Evolutionary conservation across 2,329 filamentous ascomycete species (phyloP).

Genomic region (Pseudodiploospora longispora): DNA sequence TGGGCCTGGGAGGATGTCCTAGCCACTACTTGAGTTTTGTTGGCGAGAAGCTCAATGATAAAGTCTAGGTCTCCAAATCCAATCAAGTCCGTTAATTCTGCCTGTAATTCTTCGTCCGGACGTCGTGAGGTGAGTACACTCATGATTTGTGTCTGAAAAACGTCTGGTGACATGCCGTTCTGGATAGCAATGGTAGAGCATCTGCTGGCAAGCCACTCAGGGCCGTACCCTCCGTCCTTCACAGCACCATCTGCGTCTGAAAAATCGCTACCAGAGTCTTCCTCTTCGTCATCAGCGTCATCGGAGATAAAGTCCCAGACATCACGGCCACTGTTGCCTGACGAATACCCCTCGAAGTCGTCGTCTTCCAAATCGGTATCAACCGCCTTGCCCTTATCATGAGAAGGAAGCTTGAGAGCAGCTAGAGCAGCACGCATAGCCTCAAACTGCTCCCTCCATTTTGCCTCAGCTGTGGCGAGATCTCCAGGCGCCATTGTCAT

Average conservation of each 20-base stretch:
- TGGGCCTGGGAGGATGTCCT: slow-evolving; percentile 27
- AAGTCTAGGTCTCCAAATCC: slow-evolving; percentile 93
- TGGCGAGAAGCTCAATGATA: slow-evolving; percentile 79
- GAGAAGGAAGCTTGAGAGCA: slow-evolving; percentile 49
- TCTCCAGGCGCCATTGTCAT: slow-evolving; percentile 25
- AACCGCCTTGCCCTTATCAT: slow-evolving; percentile 28
- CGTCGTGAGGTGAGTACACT: slow-evolving; percentile 61
- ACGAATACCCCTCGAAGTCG: slow-evolving; percentile 48
- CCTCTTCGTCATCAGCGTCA: slow-evolving; percentile 46
- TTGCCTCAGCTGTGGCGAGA: slow-evolving; percentile 36
- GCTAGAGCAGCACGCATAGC: slow-evolving; percentile 83
- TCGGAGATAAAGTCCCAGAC: slow-evolving; percentile 91
- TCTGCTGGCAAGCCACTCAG: slow-evolving; percentile 62
- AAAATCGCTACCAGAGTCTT: slow-evolving; percentile 54
- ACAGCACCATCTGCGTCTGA: slow-evolving; percentile 22
- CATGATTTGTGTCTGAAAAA: slow-evolving; percentile 70
- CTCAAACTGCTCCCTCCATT: slow-evolving; percentile 80
- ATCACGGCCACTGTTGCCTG: slow-evolving; percentile 62
- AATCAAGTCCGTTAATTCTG: slow-evolving; percentile 77
- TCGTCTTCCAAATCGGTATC: slow-evolving; percentile 53
- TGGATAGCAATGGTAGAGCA: slow-evolving; percentile 61
- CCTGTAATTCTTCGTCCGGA: slow-evolving; percentile 82
- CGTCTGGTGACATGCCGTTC: slow-evolving; percentile 57
- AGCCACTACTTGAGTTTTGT: slow-evolving; percentile 60
- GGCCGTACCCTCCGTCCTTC: slow-evolving; percentile 37